Evolutionary conservation across 768 basidiomycete genomes (phyloP), one percentile per base, ranked within the genome.

Genomic region (Rhodotorula graminis): DNA sequence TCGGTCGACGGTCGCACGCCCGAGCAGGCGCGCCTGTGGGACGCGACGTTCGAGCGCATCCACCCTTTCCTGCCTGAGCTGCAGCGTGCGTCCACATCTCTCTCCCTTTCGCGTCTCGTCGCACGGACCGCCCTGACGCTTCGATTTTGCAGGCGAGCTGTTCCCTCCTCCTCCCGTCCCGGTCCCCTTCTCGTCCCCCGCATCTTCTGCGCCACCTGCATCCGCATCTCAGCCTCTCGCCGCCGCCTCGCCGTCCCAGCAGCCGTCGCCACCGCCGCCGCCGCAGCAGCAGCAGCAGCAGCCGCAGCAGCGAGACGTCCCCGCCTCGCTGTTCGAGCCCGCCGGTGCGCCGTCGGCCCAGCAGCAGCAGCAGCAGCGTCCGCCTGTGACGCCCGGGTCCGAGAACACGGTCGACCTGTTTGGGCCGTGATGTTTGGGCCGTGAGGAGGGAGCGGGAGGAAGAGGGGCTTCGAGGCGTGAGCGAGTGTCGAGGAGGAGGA

Each of bases 11-110:
- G 37, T 2, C 64, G 87, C 87, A 66, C 84, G 83, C 59, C 88
- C 88, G 79, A 85, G 84, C 72, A 88, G 85, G 7, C 73, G 19
- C 59, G 49, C 15, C 82, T 97, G 47, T 99, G 94, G 94, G 85
- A 85, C 21, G 86, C 88, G 37, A 94, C 93, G 4, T 87, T 89
- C 69, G 90, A 92, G 75, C 85, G 92, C 72, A 87, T 97, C 77
- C 93, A 95, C 76, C 86, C 89, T 53, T 93, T 98, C 83, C 82
- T 98, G 68, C 95, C 95, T 25, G 91, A 92, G 29, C 94, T 98
- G 82, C 82, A 97, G 73, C 83, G 84, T 27, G 88, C 90, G 59
- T 84, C 91, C 85, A 92, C 37, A 18, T 77, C 8, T 5, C 7
- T n/a, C 9, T 21, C 19, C n/a, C n/a, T n/a, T n/a, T n/a, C n/a